These are phyloP conservation scores for Cicer pinnatifidum DNA, from an alignment of 306 rosid genomes.

Conservation along the genomic window DNA sequence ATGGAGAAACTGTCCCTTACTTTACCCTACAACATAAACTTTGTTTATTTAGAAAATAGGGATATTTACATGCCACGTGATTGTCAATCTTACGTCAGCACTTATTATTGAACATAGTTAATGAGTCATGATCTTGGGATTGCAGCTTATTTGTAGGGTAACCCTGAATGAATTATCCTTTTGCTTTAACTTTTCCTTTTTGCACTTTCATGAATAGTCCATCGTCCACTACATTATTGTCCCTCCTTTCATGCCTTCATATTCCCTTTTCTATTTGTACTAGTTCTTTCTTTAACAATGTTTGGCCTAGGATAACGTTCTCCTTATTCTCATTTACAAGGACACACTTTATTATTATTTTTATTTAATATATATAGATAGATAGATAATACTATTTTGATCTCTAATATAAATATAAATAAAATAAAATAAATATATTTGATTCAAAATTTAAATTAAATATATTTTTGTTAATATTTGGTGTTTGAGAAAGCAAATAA, in stretches of 20 bases:
- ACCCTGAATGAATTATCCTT: constrained; percentile 42
- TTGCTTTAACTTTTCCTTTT: constrained; percentile 74
- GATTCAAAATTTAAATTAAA: too few species aligned
- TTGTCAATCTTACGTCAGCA: constrained; percentile 56
- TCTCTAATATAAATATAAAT: too few species aligned
- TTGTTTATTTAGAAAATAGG: constrained; percentile 42
- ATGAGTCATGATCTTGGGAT: constrained; percentile 61
- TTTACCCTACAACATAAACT: constrained; percentile 69
- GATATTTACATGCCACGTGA: constrained; percentile 63
- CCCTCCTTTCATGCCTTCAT: constrained; percentile 42
- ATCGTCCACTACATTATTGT: constrained; percentile 50
- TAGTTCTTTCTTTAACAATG: constrained; percentile 33
- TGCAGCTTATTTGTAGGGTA: constrained; percentile 49
- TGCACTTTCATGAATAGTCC: constrained; percentile 54
- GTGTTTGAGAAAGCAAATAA: too few species aligned
- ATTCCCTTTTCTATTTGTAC: constrained; percentile 43
- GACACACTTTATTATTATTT: not conserved
- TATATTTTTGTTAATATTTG: too few species aligned
- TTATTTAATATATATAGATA: not conserved
- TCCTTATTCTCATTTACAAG: not conserved
- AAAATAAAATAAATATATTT: too few species aligned
- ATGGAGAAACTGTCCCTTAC: constrained; percentile 84
- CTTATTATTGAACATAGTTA: constrained; percentile 26
- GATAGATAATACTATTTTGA: not conserved
- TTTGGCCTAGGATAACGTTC: constrained; percentile 28